Evolutionary conservation across 768 basidiomycete genomes (phyloP).

Genomic region (Agaricus subrufescens): DNA sequence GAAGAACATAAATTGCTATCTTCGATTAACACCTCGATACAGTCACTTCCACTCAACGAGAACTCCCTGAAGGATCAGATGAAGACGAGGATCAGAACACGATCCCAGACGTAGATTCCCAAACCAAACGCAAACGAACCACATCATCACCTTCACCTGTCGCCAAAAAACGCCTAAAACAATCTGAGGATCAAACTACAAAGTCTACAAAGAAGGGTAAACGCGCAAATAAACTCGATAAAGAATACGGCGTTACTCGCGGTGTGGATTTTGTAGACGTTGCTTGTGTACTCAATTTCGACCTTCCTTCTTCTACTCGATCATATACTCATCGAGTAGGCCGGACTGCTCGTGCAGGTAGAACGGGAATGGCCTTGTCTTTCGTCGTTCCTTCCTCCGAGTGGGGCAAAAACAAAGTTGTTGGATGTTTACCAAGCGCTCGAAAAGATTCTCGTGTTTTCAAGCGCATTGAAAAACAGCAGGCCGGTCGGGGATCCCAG

Average conservation of each 20-base stretch:
- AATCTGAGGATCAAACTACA: neutral
- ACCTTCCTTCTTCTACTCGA: constrained; percentile 82
- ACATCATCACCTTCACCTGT: constrained; percentile 37
- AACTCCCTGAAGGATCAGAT: constrained; percentile 16
- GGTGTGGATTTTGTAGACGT: constrained; percentile 98
- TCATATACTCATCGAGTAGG: constrained; percentile 96
- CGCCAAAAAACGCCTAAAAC: constrained; percentile 8
- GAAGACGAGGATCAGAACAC: constrained; percentile 15
- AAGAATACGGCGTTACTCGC: constrained; percentile 90
- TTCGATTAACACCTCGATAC: constrained; percentile 3
- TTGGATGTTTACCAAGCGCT: constrained; percentile 64
- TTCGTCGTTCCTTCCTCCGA: constrained; percentile 71
- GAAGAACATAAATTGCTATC: neutral
- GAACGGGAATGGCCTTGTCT: constrained; percentile 87
- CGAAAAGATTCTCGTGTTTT: constrained; percentile 76
- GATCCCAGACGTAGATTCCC: constrained; percentile 17
- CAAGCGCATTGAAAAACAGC: constrained; percentile 70
- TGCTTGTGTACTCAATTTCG: constrained; percentile 96
- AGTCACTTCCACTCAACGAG: constrained; percentile 58
- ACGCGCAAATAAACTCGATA: constrained; percentile 52
- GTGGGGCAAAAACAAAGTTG: constrained; percentile 72
- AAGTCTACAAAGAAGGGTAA: constrained; percentile 39
- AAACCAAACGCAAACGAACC: constrained; percentile 55
- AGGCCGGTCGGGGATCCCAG: constrained; percentile 51
- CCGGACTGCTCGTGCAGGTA: constrained; percentile 93